These are phyloP conservation scores for Kodamaea laetipori DNA, from an alignment of 805 yeast species.

Conservation along the genomic window DNA sequence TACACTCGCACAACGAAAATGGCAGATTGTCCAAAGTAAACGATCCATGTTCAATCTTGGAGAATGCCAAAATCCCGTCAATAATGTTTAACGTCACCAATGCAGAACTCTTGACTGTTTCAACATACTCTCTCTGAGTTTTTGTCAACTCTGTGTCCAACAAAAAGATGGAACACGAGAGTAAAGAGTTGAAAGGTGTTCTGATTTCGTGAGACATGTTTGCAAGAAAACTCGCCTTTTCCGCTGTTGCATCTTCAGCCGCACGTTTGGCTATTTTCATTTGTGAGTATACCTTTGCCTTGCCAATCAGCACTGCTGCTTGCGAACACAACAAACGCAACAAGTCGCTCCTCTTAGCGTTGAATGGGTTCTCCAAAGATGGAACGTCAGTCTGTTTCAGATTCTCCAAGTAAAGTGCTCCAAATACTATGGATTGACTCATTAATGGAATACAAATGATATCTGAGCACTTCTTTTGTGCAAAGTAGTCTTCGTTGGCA, in stretches of 20 bases:
- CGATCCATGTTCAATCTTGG: slow-evolving; percentile 58
- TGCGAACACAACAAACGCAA: slow-evolving; percentile 49
- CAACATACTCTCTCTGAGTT: slow-evolving; percentile 52
- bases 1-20: slow-evolving; percentile 46
- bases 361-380: slow-evolving; percentile 19
- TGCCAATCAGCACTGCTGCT: slow-evolving; percentile 53
- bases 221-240: slow-evolving; percentile 53
- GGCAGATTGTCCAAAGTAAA: slow-evolving; percentile 46
- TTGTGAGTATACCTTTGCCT: slow-evolving; percentile 47
- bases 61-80: slow-evolving; percentile 56
- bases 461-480: slow-evolving; percentile 32
- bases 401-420: slow-evolving; percentile 48
- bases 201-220: slow-evolving; percentile 62
- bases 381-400: slow-evolving; percentile 14
- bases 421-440: slow-evolving; percentile 42
- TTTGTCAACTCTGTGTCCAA: slow-evolving; percentile 48
- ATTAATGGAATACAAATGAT: slow-evolving; percentile 50
- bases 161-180: slow-evolving; percentile 51
- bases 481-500: slow-evolving; percentile 45
- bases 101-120: slow-evolving; percentile 52
- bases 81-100: slow-evolving; percentile 54
- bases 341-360: slow-evolving; percentile 40
- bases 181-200: slow-evolving; percentile 55
- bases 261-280: slow-evolving; percentile 45
- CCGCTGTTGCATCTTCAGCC: slow-evolving; percentile 57